Conservation (phyloP, 768 basidiomycete species). For the Leucocoprinus birnbaumii region DNA sequence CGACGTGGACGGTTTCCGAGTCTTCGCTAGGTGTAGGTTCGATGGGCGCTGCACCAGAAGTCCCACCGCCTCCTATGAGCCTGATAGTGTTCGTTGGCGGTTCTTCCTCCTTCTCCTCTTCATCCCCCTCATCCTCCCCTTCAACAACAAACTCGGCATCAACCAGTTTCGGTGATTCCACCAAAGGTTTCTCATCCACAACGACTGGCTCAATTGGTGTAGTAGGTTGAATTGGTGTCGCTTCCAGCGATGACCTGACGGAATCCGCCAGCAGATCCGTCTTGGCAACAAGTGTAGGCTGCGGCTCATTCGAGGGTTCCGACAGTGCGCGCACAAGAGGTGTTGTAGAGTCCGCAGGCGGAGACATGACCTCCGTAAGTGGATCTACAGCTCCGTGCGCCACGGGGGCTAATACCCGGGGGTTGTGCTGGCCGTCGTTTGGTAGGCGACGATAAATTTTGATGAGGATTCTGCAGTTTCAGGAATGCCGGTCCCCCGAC, state of each 20-base stretch:
- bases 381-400: slow-evolving; percentile 9
- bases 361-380: slow-evolving; percentile 4
- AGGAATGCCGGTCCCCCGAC: slow-evolving; percentile 36
- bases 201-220: not conserved
- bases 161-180: slow-evolving; percentile 3
- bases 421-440: not conserved
- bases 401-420: not conserved
- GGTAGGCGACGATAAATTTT: not conserved
- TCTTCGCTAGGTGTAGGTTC: slow-evolving; percentile 9
- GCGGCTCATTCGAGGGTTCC: slow-evolving; percentile 15
- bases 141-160: slow-evolving; percentile 3
- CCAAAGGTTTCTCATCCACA: not conserved
- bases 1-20: slow-evolving; percentile 25
- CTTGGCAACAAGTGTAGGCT: not conserved
- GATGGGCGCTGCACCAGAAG: slow-evolving; percentile 30
- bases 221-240: not conserved
- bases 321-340: slow-evolving; percentile 17
- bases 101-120: slow-evolving; percentile 2
- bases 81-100: slow-evolving; percentile 47
- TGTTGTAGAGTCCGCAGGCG: slow-evolving; percentile 11
- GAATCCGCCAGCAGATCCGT: slow-evolving; percentile 10
- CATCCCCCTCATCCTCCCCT: slow-evolving; percentile 1
- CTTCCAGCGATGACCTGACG: slow-evolving; percentile 3
- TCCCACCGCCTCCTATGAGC: slow-evolving; percentile 55
- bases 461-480: not conserved